These are phyloP conservation scores for Exophiala bonariae DNA, from an alignment of 2,329 filamentous ascomycete genomes.

Conservation along the genomic window DNA sequence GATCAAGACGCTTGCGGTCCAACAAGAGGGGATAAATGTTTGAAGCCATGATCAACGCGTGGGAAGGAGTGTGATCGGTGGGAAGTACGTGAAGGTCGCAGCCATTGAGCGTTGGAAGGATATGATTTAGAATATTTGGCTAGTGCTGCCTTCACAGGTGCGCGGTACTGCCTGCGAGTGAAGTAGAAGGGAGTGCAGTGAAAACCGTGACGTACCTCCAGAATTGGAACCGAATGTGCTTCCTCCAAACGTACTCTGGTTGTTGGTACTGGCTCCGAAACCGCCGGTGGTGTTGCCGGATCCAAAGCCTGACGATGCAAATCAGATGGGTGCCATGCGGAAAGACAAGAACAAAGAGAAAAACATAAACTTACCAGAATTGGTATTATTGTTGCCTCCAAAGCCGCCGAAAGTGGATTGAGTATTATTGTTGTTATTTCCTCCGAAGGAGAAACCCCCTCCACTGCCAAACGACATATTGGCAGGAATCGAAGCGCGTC, in stretches of 20 bases:
- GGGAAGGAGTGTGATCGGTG: too few relatives aligned
- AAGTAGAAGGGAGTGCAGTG: background rate
- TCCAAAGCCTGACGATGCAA: slow-evolving; percentile 21
- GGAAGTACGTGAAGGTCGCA: too few relatives aligned
- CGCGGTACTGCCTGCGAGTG: background rate
- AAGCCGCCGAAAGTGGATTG: slow-evolving; percentile 26
- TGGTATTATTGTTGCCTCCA: slow-evolving; percentile 25
- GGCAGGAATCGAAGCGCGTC: slow-evolving; percentile 25
- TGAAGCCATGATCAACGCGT: too few relatives aligned
- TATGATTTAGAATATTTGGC: too few relatives aligned
- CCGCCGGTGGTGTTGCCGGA: slow-evolving; percentile 18
- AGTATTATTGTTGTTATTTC: slow-evolving; percentile 22
- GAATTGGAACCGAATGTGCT: slow-evolving; percentile 21
- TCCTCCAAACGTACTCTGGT: slow-evolving; percentile 24
- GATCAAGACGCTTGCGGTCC: background rate
- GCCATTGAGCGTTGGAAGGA: too few relatives aligned
- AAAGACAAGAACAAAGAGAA: background rate
- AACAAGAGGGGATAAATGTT: background rate
- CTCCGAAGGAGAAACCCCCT: slow-evolving; percentile 21
- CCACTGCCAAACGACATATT: slow-evolving; percentile 29
- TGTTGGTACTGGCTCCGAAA: too few relatives aligned
- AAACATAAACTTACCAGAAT: slow-evolving; percentile 19
- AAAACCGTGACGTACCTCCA: slow-evolving; percentile 14
- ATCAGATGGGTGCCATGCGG: background rate
- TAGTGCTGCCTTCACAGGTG: background rate